Conservation (phyloP, 768 basidiomycete species). For the Termitomyces heimii region DNA sequence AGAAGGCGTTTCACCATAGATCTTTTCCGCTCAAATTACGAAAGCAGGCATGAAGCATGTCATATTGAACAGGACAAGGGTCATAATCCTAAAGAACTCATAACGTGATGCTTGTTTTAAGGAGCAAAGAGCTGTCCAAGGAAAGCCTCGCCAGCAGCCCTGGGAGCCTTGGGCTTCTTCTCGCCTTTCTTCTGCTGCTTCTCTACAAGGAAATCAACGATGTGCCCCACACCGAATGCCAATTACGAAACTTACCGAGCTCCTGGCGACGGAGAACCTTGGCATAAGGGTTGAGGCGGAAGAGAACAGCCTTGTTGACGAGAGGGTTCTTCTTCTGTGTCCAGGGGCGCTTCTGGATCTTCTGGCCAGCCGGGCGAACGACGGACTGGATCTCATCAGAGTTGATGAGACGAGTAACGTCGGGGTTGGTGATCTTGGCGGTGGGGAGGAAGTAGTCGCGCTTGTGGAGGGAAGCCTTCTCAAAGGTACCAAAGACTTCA, state of each 20-base stretch:
- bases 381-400: slow-evolving; percentile 97
- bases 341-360: slow-evolving; percentile 89
- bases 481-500: slow-evolving; percentile 92
- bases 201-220: slow-evolving; percentile 29
- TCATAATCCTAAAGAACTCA: not conserved
- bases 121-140: slow-evolving; percentile 80
- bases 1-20: too few species aligned
- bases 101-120: slow-evolving; percentile 32
- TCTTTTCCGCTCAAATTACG: not conserved
- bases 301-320: slow-evolving; percentile 87
- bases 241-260: slow-evolving; percentile 56
- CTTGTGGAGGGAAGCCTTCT: slow-evolving; percentile 81
- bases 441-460: slow-evolving; percentile 89
- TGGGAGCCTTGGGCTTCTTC: slow-evolving; percentile 61
- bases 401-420: slow-evolving; percentile 97
- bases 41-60: not conserved
- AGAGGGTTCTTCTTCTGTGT: slow-evolving; percentile 99
- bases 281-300: slow-evolving; percentile 98
- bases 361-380: slow-evolving; percentile 83
- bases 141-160: slow-evolving; percentile 81
- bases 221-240: not conserved
- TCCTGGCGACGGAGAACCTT: slow-evolving; percentile 90
- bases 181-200: slow-evolving; percentile 73
- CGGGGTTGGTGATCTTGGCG: slow-evolving; percentile 95
- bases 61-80: not conserved